These are phyloP conservation scores for Lipomyces orientalis DNA, from an alignment of 805 yeast species.

Conservation along the genomic window DNA sequence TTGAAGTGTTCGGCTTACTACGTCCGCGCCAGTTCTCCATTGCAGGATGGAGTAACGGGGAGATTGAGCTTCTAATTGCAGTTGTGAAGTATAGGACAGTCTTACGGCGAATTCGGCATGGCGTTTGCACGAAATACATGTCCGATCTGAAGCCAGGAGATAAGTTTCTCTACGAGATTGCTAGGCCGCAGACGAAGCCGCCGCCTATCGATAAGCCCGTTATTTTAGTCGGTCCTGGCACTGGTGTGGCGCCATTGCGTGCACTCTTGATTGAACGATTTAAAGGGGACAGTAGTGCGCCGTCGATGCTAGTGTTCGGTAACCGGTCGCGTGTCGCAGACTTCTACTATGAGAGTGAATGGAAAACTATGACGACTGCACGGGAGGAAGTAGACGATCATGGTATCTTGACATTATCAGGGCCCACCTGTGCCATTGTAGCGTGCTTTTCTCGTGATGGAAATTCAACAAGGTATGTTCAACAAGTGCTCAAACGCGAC, in stretches of 20 bases:
- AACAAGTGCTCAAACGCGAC: conserved; percentile 12
- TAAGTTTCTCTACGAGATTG: conserved; percentile 54
- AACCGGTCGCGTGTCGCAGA: conserved; percentile 71
- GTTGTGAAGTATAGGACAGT: conserved; percentile 86
- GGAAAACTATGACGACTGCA: conserved; percentile 50
- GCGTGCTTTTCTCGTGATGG: conserved; percentile 52
- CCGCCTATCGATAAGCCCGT: conserved; percentile 56
- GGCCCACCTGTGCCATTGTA: not conserved
- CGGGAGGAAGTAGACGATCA: conserved; percentile 44
- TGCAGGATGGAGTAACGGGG: conserved; percentile 54
- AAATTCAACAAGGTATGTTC: conserved; percentile 33
- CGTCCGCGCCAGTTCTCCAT: conserved; percentile 86
- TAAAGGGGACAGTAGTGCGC: conserved; percentile 39
- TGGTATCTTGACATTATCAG: conserved; percentile 6
- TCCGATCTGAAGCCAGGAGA: conserved; percentile 57
- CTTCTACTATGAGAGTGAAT: conserved; percentile 63
- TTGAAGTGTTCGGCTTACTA: conserved; percentile 78
- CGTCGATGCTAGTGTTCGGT: conserved; percentile 71
- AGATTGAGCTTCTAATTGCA: conserved; percentile 75
- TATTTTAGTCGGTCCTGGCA: conserved; percentile 87
- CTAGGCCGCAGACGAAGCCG: conserved; percentile 51
- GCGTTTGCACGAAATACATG: conserved; percentile 83
- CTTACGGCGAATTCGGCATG: conserved; percentile 73
- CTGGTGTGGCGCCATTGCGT: conserved; percentile 94
- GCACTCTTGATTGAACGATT: conserved; percentile 56